Evolutionary conservation across 495 filamentous ascomycete species (phyloP).

Genomic region (Elaphomyces granulatus): DNA sequence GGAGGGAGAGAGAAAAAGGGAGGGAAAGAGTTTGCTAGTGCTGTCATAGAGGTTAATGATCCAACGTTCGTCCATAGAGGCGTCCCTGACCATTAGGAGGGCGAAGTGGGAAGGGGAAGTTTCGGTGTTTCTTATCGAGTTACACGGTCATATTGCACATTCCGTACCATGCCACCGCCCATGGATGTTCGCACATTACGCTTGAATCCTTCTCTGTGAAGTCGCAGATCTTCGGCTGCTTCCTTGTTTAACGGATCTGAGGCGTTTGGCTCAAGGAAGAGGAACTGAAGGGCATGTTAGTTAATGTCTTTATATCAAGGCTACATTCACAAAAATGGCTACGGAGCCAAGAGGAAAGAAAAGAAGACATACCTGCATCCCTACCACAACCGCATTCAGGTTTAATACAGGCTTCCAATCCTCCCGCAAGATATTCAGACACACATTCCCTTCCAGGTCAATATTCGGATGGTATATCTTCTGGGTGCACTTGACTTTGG

Average conservation of each 20-base stretch:
- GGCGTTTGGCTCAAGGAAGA: slow-evolving; percentile 95
- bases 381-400: slow-evolving; percentile 90
- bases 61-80: too few relatives aligned
- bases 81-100: too few relatives aligned
- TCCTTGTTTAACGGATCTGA: slow-evolving; percentile 97
- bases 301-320: too few relatives aligned
- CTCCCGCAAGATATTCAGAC: slow-evolving; percentile 89
- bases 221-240: slow-evolving; percentile 80
- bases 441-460: slow-evolving; percentile 94
- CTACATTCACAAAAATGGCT: too few relatives aligned
- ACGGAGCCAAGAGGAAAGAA: neutral
- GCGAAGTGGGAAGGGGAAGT: too few relatives aligned
- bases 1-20: neutral
- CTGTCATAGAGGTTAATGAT: too few relatives aligned
- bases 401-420: slow-evolving; percentile 99
- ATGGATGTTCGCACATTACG: slow-evolving; percentile 75
- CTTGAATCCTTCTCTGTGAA: slow-evolving; percentile 75
- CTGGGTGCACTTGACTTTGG: slow-evolving; percentile 93
- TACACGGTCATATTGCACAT: slow-evolving; percentile 49
- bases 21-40: too few relatives aligned
- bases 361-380: slow-evolving; percentile 61
- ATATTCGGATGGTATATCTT: slow-evolving; percentile 97
- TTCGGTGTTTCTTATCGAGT: too few relatives aligned
- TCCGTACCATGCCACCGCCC: slow-evolving; percentile 64
- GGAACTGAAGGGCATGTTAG: too few relatives aligned